Evolutionary conservation across 768 basidiomycete genomes (phyloP).

Genomic region (Lactarius trivialis): DNA sequence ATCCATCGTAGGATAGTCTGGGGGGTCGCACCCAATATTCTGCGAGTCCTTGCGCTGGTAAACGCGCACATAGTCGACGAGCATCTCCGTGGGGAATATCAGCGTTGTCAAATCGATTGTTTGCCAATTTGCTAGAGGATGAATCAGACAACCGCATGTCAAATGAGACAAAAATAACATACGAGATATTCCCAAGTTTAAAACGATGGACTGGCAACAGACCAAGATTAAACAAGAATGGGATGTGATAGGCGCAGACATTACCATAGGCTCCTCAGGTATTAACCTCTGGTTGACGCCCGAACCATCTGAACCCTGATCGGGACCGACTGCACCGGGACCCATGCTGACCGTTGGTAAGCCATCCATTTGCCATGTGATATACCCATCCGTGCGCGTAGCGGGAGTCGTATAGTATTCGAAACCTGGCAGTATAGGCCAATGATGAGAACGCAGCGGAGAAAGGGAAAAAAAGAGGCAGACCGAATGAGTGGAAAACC

Average conservation of each 20-base stretch:
- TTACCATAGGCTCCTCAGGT: constrained; percentile 46
- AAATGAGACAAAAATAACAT: constrained; percentile 20
- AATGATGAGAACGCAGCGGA: background rate
- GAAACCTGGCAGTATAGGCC: constrained; percentile 41
- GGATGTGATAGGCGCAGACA: background rate
- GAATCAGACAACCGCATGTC: background rate
- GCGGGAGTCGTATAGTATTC: constrained; percentile 67
- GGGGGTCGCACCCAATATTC: constrained; percentile 65
- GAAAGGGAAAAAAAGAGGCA: background rate
- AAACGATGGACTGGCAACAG: constrained; percentile 37
- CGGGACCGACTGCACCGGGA: constrained; percentile 49
- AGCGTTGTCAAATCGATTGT: constrained; percentile 47
- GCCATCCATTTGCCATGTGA: constrained; percentile 71
- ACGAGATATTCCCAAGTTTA: constrained; percentile 60
- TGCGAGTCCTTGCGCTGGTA: constrained; percentile 56
- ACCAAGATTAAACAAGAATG: background rate
- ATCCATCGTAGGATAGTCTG: constrained; percentile 54
- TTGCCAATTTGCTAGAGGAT: constrained; percentile 57
- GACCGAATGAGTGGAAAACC: constrained; percentile 44
- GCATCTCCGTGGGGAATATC: constrained; percentile 63
- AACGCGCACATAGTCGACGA: constrained; percentile 75
- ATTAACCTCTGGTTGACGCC: constrained; percentile 56
- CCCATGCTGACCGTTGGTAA: constrained; percentile 44
- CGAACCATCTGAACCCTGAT: constrained; percentile 35
- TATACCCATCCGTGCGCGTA: constrained; percentile 48